Conservation (phyloP, 2,329 filamentous ascomycete species). For the Scleromitrula shiraiana region DNA sequence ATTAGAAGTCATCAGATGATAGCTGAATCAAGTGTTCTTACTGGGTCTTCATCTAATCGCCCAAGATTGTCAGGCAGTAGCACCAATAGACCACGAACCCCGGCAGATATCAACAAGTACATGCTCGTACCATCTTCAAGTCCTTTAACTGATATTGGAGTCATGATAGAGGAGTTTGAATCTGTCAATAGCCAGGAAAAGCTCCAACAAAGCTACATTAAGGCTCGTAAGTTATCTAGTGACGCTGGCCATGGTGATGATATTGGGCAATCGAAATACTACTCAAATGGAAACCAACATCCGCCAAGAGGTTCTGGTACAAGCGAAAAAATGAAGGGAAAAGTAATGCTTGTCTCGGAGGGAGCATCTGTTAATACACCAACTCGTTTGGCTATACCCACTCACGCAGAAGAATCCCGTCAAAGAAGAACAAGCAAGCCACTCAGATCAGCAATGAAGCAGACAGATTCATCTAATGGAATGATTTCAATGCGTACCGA, state of each 20-base stretch:
- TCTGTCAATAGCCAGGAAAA: conserved; percentile 2
- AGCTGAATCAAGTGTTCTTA: too few relatives aligned
- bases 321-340: too few relatives aligned
- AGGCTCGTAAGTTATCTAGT: not conserved
- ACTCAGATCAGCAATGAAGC: conserved; percentile 12
- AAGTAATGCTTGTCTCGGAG: not conserved
- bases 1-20: too few relatives aligned
- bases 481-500: too few relatives aligned
- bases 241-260: not conserved
- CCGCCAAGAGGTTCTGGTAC: too few relatives aligned
- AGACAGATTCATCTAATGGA: too few relatives aligned
- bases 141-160: conserved; percentile 4
- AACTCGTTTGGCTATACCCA: not conserved
- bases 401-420: conserved; percentile 4
- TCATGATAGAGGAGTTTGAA: not conserved
- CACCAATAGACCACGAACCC: not conserved
- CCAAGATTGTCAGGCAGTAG: not conserved
- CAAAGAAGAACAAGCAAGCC: conserved; percentile 1
- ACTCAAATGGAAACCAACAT: not conserved
- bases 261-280: not conserved
- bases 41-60: too few relatives aligned
- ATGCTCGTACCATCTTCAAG: conserved; percentile 6
- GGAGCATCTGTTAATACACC: not conserved
- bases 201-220: conserved; percentile 1
- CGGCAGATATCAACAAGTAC: not conserved